A percentile compares a stretch with the other conserved stretches of the same genome.
These are phyloP conservation scores for Teunomyces funiuensis DNA, from an alignment of 805 yeast species.

Conservation along the genomic window DNA sequence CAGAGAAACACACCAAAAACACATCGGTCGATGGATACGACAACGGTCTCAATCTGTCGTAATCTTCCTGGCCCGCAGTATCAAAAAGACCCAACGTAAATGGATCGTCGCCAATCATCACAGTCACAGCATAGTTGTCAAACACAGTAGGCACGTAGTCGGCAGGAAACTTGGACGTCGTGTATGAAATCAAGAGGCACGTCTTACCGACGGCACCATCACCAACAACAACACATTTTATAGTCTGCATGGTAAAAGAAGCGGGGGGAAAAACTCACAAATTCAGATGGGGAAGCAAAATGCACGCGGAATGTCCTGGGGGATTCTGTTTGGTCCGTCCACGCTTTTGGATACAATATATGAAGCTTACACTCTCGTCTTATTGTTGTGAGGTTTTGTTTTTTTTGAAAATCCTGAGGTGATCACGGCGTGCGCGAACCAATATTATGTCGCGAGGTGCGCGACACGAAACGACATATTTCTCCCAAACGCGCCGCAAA, in stretches of 20 bases:
- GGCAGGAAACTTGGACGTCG: slow-evolving; percentile 95
- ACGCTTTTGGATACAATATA: slow-evolving; percentile 1
- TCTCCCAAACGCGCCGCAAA: background rate
- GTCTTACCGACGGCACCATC: slow-evolving; percentile 99
- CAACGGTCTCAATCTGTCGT: slow-evolving; percentile 94
- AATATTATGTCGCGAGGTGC: background rate
- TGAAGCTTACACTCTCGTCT: slow-evolving; percentile 1
- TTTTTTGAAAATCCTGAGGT: slow-evolving; percentile 5
- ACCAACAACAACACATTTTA: slow-evolving; percentile 97
- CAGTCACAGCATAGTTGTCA: slow-evolving; percentile 92
- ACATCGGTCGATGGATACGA: slow-evolving; percentile 98
- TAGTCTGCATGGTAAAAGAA: slow-evolving; percentile 45
- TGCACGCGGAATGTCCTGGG: background rate
- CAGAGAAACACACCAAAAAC: slow-evolving; percentile 92
- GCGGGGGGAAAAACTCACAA: background rate
- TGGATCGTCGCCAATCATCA: slow-evolving; percentile 97
- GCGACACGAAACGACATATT: background rate
- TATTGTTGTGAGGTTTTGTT: slow-evolving; percentile 7
- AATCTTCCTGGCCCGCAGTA: slow-evolving; percentile 99
- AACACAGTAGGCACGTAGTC: slow-evolving; percentile 99
- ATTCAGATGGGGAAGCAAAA: background rate
- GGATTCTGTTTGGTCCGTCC: slow-evolving; percentile 1
- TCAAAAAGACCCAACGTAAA: slow-evolving; percentile 96
- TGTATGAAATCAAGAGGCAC: slow-evolving; percentile 90
- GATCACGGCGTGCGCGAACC: slow-evolving; percentile 1